Conservation (phyloP, 768 basidiomycete genomes). For the Boletus coccyginus region DNA sequence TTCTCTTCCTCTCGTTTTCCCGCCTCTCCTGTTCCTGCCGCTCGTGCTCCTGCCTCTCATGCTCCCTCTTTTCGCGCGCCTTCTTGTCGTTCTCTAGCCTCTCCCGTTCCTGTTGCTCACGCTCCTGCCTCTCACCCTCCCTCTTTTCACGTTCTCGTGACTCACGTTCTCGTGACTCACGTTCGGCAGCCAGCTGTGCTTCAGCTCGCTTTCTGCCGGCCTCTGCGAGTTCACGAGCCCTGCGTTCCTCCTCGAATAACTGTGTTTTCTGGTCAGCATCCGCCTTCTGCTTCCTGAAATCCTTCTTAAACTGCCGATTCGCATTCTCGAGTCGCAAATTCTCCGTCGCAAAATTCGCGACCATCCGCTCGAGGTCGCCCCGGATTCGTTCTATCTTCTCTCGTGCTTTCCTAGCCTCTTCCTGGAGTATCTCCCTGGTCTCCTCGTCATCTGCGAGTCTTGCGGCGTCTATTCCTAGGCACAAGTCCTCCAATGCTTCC, state of each 20-base stretch:
- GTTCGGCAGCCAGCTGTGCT: slow-evolving; percentile 19
- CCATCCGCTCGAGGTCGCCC: slow-evolving; percentile 38
- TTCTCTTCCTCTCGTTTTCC: background rate
- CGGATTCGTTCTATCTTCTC: slow-evolving; percentile 42
- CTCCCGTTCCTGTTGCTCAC: background rate
- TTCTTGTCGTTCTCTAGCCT: background rate
- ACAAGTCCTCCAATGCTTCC: slow-evolving; percentile 43
- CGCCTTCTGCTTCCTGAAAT: slow-evolving; percentile 18
- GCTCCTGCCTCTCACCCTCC: background rate
- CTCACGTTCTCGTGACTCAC: too few relatives aligned
- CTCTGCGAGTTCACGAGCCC: slow-evolving; percentile 25
- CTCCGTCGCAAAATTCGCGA: slow-evolving; percentile 35
- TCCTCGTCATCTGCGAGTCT: slow-evolving; percentile 43
- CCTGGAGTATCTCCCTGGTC: slow-evolving; percentile 40
- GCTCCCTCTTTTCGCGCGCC: background rate
- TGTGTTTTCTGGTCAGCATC: slow-evolving; percentile 17
- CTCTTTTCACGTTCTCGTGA: slow-evolving; percentile 9
- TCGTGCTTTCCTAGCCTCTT: slow-evolving; percentile 40
- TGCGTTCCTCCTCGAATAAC: slow-evolving; percentile 25
- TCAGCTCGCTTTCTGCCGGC: slow-evolving; percentile 13
- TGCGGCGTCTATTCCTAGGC: slow-evolving; percentile 45
- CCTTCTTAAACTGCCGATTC: slow-evolving; percentile 21
- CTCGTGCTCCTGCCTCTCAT: background rate
- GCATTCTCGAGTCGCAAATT: slow-evolving; percentile 30
- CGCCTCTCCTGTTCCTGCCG: background rate